Base-by-base conservation (phyloP, 148 eudicot genomes). In the Diospyros lotus region DNA sequence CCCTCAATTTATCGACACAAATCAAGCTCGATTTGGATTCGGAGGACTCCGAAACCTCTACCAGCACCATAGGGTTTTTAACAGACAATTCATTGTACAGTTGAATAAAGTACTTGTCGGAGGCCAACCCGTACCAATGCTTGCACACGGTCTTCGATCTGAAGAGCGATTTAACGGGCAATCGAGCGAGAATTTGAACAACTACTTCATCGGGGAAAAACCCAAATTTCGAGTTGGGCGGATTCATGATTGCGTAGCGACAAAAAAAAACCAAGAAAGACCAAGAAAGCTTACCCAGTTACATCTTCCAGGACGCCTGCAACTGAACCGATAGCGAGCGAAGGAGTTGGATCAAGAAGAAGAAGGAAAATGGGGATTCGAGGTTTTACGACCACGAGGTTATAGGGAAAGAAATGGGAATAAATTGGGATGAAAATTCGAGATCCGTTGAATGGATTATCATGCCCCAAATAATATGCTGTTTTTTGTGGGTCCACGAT, bases 161-260 rank as follows among this genome's bases (percentile, higher is more conserved):
- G 58, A 90, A 85, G 39, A 95, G 84, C 66, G 87, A 80, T 81
- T 90, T 95, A 48, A 92, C 76, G 40, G 98, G 93, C 56, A 95
- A 81, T 77, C 94, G 85, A 51, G 94, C 84, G 40, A 92, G 83
- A 71, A 95, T 90, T 45, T 86, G 96, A 73, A 89, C 86, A 55
- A 89, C 64, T 12, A 95, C 80, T 77, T 90, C 98, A 76, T 92
- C 91, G 48, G 97, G 96, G 82, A 92, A 89, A 78, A 81, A 72
- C 88, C 88, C 90, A 75, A 56, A 76, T 73, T 58, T 18, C 52
- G 88, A 69, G 82, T 55, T 76, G 41, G 78, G 72, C 50, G 82
- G 74, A 81, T 83, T 78, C 91, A 85, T 90, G 10, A 53, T 43
- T 11, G 17, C 56, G 78, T 53, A 38, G 10, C 50, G 65, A 45